Evolutionary conservation across 192 early-diverging fungal genomes (phyloP), one percentile per base, ranked within the genome.

Genomic region (Entomortierella lignicola): DNA sequence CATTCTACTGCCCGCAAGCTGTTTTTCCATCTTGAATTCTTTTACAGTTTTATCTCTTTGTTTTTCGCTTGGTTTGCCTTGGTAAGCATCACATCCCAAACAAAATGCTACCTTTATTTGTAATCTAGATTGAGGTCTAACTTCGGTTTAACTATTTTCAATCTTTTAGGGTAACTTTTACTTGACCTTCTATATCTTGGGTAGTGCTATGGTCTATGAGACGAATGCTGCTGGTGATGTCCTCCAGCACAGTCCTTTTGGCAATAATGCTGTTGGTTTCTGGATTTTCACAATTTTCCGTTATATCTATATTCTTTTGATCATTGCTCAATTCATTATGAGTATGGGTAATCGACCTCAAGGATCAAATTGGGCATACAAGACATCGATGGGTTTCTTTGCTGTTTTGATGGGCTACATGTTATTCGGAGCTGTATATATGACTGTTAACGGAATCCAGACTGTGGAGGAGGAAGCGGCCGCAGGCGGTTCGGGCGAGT

Each of bases 331-430:
- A 61, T 92, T 98, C 79, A 91, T 98, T 37, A 84, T 91, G 12
- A 91, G 95, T 62, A 81, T 98, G 67, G 97, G 97, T 61, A 98
- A 98, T 81, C 88, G 95, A 48, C 97, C 97, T 42, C 94, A 98
- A 82, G 96, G 94, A 30, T 84, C 83, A 1, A 81, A 81, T 66
- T 84, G 85, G 85, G 80, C 82, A 55, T 86, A 77, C 37, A 81
- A 77, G 26, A 32, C 72, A 17, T 82, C 83, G 21, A 80, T 86
- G 26, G 29, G 62, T 21, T 72, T 72, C 23, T 86, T 81, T 56
- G 68, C 81, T 1, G 23, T 74, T 8, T 71, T 86, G 54, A 86
- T 86, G 85, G 41, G 27, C 26, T 86, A 86, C 44, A 86, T 83
- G 66, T 57, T 83, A 6, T 86, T 84, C 52, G 81, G 81, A 12